Conservation (phyloP, 306 rosid genomes). For the Crataegus laevigata region DNA sequence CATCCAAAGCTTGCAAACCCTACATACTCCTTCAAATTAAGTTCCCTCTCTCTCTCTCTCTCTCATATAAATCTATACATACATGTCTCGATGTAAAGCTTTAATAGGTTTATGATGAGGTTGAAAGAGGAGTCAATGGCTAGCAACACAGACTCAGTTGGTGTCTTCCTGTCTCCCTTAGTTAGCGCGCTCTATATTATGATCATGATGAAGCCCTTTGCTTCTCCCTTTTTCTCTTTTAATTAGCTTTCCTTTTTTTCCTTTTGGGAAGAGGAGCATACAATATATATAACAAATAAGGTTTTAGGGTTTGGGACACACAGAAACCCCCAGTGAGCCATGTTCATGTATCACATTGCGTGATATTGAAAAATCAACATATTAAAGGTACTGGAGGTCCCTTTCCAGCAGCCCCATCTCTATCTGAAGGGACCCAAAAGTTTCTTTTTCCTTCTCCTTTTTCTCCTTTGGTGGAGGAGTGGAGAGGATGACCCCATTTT, state of each 20-base stretch:
- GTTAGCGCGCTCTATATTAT: slow-evolving; percentile 17
- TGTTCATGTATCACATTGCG: slow-evolving; percentile 40
- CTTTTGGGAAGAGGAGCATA: slow-evolving; percentile 15
- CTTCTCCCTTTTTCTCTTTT: slow-evolving; percentile 14
- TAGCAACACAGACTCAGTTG: slow-evolving; percentile 57
- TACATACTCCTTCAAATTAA: slow-evolving; percentile 15
- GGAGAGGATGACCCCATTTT: slow-evolving; percentile 34
- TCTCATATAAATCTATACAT: background rate
- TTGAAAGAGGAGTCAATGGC: slow-evolving; percentile 55
- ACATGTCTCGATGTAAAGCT: background rate
- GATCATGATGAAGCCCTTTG: slow-evolving; percentile 39
- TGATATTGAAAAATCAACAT: slow-evolving; percentile 30
- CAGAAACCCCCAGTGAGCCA: slow-evolving; percentile 34
- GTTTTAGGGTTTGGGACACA: slow-evolving; percentile 37
- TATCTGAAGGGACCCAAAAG: slow-evolving; percentile 39
- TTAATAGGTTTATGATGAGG: slow-evolving; percentile 38
- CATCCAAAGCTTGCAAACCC: slow-evolving; percentile 66
- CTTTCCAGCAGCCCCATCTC: slow-evolving; percentile 53
- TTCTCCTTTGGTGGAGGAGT: slow-evolving; percentile 27
- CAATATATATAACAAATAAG: background rate
- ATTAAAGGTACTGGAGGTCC: slow-evolving; percentile 27
- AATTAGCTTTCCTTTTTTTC: slow-evolving; percentile 13
- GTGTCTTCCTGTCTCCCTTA: slow-evolving; percentile 72
- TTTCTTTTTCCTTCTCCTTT: slow-evolving; percentile 8
- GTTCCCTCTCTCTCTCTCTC: background rate